phyloP scores from a whole-genome alignment of 208 protist species.

The Acanthamoeba triangularis region DNA sequence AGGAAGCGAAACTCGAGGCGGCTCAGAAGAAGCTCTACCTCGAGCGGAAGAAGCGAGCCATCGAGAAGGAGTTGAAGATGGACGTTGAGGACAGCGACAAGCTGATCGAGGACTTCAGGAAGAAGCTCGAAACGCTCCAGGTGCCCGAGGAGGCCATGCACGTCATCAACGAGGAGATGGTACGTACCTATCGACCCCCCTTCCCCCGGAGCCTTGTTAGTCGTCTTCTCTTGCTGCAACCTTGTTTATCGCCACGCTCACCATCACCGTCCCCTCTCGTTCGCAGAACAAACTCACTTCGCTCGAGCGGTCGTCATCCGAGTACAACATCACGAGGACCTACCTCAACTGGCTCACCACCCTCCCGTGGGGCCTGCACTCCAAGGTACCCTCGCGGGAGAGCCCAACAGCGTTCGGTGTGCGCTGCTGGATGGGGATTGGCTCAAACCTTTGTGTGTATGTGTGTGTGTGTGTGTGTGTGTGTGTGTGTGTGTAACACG shows the following conservation, averaged over 20 bases:
- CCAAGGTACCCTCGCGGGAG: background rate
- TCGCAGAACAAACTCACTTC: slow-evolving; percentile 86
- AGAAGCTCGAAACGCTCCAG: slow-evolving; percentile 77
- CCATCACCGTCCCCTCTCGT: slow-evolving; percentile 59
- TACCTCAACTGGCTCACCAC: slow-evolving; percentile 93
- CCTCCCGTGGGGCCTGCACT: background rate
- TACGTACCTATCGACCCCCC: background rate
- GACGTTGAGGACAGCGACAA: slow-evolving; percentile 92
- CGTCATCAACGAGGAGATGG: slow-evolving; percentile 82
- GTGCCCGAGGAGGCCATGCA: slow-evolving; percentile 72
- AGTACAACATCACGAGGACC: slow-evolving; percentile 92
- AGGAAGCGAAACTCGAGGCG: slow-evolving; percentile 74
- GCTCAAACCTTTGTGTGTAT: background rate
- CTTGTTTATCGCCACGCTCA: background rate
- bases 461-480: too few relatives aligned
- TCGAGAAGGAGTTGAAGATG: slow-evolving; percentile 86
- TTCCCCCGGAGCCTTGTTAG: background rate
- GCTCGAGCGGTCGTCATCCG: slow-evolving; percentile 88
- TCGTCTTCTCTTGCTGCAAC: background rate
- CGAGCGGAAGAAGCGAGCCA: slow-evolving; percentile 87
- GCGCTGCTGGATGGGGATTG: too few relatives aligned
- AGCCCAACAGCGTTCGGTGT: too few relatives aligned
- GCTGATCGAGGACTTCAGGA: slow-evolving; percentile 88
- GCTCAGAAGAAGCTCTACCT: slow-evolving; percentile 83
- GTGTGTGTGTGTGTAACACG: background rate